Evolutionary conservation across 1,139 yeast genomes (phyloP).

Genomic region (Suhomyces maxii): DNA sequence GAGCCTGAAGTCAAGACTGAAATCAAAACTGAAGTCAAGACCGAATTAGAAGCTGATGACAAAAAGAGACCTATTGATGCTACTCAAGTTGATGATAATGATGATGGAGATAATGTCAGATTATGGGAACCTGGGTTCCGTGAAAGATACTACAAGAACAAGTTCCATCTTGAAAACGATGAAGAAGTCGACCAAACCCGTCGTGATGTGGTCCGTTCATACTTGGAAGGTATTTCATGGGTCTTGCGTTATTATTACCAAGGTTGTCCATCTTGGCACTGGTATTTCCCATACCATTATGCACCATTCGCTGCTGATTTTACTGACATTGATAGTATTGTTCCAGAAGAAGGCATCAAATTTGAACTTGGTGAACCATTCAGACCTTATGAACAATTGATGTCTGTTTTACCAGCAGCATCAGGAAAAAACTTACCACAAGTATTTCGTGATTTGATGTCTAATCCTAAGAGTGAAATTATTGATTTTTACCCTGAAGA

Average conservation of each 20-base stretch:
- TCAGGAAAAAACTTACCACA: constrained; percentile 90
- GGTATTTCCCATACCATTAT: constrained; percentile 97
- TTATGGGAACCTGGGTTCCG: constrained; percentile 88
- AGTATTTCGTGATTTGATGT: constrained; percentile 82
- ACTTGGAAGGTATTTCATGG: constrained; percentile 96
- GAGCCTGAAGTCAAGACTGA: constrained; percentile 1
- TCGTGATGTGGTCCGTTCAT: constrained; percentile 64
- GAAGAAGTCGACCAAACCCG: constrained; percentile 59
- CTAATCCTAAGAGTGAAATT: constrained; percentile 74
- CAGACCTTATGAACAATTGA: constrained; percentile 90
- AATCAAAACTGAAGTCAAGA: constrained; percentile 1
- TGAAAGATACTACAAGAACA: constrained; percentile 74
- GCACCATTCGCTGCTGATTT: constrained; percentile 97
- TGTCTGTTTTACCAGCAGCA: constrained; percentile 97
- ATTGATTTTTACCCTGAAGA: constrained; percentile 90
- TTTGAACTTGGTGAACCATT: constrained; percentile 81
- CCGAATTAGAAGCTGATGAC: not conserved
- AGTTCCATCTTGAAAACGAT: constrained; percentile 60
- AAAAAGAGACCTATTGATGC: constrained; percentile 1
- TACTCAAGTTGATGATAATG: constrained; percentile 11
- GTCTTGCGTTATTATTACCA: constrained; percentile 89
- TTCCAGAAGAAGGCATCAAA: constrained; percentile 55
- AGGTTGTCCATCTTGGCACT: constrained; percentile 98
- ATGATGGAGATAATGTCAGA: constrained; percentile 55
- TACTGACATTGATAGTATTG: constrained; percentile 45